Base-by-base conservation (phyloP, 108 stramenopile species). In the Mediolabrus comicus region DNA sequence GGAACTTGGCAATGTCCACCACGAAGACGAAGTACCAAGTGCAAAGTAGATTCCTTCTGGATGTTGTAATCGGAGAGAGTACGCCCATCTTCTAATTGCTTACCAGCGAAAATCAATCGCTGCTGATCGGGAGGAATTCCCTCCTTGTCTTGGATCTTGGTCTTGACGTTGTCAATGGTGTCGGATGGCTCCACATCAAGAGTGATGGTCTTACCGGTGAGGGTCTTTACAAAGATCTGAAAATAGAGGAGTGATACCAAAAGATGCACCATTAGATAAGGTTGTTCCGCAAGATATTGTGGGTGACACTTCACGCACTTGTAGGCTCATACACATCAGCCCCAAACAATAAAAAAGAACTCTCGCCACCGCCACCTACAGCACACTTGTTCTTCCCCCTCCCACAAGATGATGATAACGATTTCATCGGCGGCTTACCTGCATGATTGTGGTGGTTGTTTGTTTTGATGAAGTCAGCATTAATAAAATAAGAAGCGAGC, bases 91-190 rank as follows among this genome's bases (percentile, higher is more conserved):
- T 96, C 95, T 51, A 97, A 80, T 73, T 96, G 95, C 90, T 97
- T 97, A 43, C 96, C 96, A 46, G 95, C 96, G 75, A 97, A 97
- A 68, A 96, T 97, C 25, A 97, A 63, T 76, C 96, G 96, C 80
- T 97, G 96, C 65, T 97, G 97, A 84, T 96, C 96, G 0, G 96
- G 96, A 38, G 96, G 97, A 75, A 97, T 97, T 17, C 97, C 98
- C 77, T 99, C 99, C 92, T 97, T 98, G 92, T 98, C 97, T 76
- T 99, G 98, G 73, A 98, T 98, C 94, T 98, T 98, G 54, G 88
- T 83, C 89, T 99, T 99, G 76, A 98, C 98, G 77, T 96, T 97
- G 80, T 97, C 98, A 82, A 99, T 98, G 17, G 95, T 92, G 85
- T 99, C 99, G 11, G 92, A 90, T 35, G 99, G 96, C 84, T 99